These are phyloP conservation scores for Colletotrichum spaethianum DNA, from an alignment of 2,329 filamentous ascomycete species.

Conservation along the genomic window DNA sequence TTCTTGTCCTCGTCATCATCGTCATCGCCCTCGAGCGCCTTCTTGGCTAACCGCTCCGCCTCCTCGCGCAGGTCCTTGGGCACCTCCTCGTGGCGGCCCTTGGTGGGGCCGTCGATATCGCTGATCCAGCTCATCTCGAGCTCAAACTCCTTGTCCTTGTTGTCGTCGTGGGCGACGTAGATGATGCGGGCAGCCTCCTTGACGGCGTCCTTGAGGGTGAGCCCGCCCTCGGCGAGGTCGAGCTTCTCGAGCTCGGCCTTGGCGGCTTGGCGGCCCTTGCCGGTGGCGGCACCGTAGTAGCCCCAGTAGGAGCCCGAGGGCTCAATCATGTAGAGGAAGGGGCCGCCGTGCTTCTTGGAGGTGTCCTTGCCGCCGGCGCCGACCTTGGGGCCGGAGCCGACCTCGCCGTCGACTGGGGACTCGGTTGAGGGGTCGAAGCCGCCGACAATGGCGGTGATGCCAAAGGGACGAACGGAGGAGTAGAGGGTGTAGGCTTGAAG, in stretches of 20 bases:
- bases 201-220: constrained; percentile 88
- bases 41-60: constrained; percentile 93
- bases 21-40: constrained; percentile 88
- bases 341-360: constrained; percentile 85
- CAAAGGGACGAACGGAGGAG: constrained; percentile 95
- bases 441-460: constrained; percentile 93
- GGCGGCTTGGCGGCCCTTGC: constrained; percentile 95
- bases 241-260: constrained; percentile 99
- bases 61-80: constrained; percentile 92
- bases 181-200: constrained; percentile 98
- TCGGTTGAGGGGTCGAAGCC: constrained; percentile 94
- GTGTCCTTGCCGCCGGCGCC: constrained; percentile 87
- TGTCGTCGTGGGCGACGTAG: constrained; percentile 97
- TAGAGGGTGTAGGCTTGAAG: constrained; percentile 98
- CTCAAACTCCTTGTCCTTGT: constrained; percentile 99
- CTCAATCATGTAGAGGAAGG: constrained; percentile 98
- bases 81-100: constrained; percentile 93
- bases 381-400: constrained; percentile 82
- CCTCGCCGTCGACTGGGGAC: constrained; percentile 88
- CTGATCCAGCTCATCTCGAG: constrained; percentile 99
- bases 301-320: constrained; percentile 98
- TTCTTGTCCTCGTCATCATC: constrained; percentile 75
- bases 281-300: constrained; percentile 97
- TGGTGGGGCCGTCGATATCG: constrained; percentile 85
- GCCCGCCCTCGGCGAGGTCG: constrained; percentile 82